Evolutionary conservation across 2,329 filamentous ascomycete species (phyloP), one percentile per base, ranked within the genome.

Genomic region (Calycina herbarum): DNA sequence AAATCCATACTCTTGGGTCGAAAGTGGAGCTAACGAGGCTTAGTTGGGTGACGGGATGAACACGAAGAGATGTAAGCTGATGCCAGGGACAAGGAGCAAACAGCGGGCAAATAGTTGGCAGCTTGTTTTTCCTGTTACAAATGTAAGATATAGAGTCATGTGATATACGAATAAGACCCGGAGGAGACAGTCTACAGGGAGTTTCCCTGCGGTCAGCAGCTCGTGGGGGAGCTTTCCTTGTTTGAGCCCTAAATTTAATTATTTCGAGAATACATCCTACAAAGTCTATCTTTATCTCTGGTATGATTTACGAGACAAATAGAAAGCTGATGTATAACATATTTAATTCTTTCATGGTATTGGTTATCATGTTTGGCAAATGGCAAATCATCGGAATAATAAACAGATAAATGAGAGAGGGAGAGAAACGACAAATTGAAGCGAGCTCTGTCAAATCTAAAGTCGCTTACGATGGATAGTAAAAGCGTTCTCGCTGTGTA

Each of bases 1-100:
- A 35, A 20, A 29, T 3, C 48, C 27, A 17, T n/a, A 5, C 11
- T 51, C n/a, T 27, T 62, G 60, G 60, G 38, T n/a, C n/a, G 29
- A 45, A n/a, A n/a, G 31, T 20, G 11, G 35, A 42, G 24, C 64
- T 66, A 61, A 66, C 31, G 35, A 13, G 29, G 27, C 42, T 59
- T 57, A 63, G 61, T n/a, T 63, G 61, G 61, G 59, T 63, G 61
- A 63, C 61, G 24, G 61, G 61, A 38, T 62, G 57, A 59, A 38
- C 31, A 59, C 57, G 15, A 51, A 20, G 8, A 51, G 45, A 24
- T 42, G 35, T 59, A 35, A 51, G 45, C 45, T 51, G 45, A 51
- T 51, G 3, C 45, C n/a, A 51, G 20, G 45, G 45, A 51, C 45
- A 2, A 24, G 31, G 35, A 29, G 57, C 27, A 59, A 59, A 57